Base-by-base conservation (phyloP, 169 alveolate species). In the Ichthyophthirius multifiliis region DNA sequence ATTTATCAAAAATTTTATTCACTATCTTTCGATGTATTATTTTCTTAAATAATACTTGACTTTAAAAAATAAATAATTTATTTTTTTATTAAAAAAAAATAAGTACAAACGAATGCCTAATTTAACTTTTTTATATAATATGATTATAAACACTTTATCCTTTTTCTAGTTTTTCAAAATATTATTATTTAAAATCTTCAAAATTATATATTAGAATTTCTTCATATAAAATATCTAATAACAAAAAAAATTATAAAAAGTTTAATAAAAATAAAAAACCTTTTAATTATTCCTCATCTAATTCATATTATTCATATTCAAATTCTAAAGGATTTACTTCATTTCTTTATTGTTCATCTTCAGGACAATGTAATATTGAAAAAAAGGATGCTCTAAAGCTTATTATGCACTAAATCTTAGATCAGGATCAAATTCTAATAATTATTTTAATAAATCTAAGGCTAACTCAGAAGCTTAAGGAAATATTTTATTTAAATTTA, bases 331-430 rank as follows among this genome's bases (percentile, higher is more conserved):
- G 47, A 16, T 80, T 47, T 12, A 90, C 89, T 15, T 88, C 89
- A 6, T 44, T 76, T 23, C 87, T 71, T 0, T 76, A 80, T 15
- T 93, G 95, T 82, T 73, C 95, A 82, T 91, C 95, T n/a, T 79
- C 85, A 20, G 91, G 91, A 44, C 65, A 48, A 34, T 94, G 97
- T 41, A 93, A 82, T 20, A 84, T 87, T 43, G 64, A 45, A 32
- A 90, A 55, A 80, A 94, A n/a, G 94, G 94, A 80, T 94, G 97
- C 35, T 83, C 78, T 18, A 90, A 76, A 20, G 94, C 92, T 31
- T 85, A 87, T 32, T 92, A 92, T 20, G 92, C 88, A 12, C 91
- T 84, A 34, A 91, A 88, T 76, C 97, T 84, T 48, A 86, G 79
- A 15, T 75, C 76, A 39, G 94, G 94, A 75, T 91, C 88, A 20